Evolutionary conservation across 208 protist species (phyloP), one percentile per base, ranked within the genome.

Genomic region (Blastocrithidia nonstop): DNA sequence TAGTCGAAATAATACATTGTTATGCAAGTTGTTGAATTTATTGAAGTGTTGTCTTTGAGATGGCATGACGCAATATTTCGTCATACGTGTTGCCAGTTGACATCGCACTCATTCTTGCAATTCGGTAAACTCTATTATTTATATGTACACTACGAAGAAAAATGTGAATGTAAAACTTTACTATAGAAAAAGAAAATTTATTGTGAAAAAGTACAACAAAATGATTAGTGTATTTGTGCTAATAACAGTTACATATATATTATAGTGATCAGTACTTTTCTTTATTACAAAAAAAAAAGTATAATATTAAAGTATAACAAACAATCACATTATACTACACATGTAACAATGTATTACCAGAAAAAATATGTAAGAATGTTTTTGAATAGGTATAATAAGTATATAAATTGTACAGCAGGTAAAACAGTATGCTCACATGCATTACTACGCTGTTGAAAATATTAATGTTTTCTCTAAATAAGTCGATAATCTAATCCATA

Each of bases 51-150:
- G 71, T 86, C 19, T 66, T 50, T 20, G 65, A 66, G n/a, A 56
- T n/a, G 38, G 11, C 87, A 69, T 35, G 60, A 45, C 1, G 63
- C 57, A 47, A 93, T 88, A 32, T n/a, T n/a, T 63, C 65, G 62
- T 93, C 79, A 38, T 74, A 88, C n/a, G 53, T 60, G 21, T 64
- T 62, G 1, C 66, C 57, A 19, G 88, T 54, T 0, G 77, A 83
- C 61, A 85, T 76, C 8, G 23, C 40, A 4, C n/a, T n/a, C n/a
- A n/a, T n/a, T n/a, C n/a, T n/a, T n/a, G n/a, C n/a, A n/a, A n/a
- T 11, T 3, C 13, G 1, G 15, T 1, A 4, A 11, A 29, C 11
- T 4, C 13, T 4, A 42, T 33, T 25, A 4, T 32, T 26, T 0
- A 4, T 42, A 4, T 28, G 3, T 13, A 41, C 13, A 9, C 7